Evolutionary conservation across 441 rosid species (phyloP).

Genomic region (Sinapis alba): DNA sequence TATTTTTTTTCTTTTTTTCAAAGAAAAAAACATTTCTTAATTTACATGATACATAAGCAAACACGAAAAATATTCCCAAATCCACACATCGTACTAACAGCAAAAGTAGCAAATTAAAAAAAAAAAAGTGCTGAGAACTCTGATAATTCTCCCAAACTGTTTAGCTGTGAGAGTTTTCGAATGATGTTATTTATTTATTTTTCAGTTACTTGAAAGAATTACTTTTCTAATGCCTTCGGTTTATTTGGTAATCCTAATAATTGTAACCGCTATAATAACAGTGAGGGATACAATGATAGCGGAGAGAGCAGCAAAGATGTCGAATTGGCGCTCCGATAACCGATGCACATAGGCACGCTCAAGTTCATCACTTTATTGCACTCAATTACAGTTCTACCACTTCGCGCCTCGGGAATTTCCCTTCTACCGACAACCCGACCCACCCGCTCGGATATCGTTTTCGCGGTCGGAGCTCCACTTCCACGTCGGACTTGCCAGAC

Average conservation of each 20-base stretch:
- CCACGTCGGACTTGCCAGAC: constrained; percentile 72
- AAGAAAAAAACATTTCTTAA: not conserved
- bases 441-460: constrained; percentile 3
- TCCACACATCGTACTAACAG: constrained; percentile 32
- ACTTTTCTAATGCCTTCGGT: too few species aligned
- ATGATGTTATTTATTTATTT: too few species aligned
- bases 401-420: constrained; percentile 27
- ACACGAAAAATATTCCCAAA: constrained; percentile 11
- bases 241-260: too few species aligned
- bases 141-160: too few species aligned
- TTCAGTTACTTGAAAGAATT: too few species aligned
- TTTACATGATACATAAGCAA: constrained; percentile 31
- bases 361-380: constrained; percentile 52
- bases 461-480: constrained; percentile 40
- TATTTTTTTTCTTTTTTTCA: too few species aligned
- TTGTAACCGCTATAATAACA: too few species aligned
- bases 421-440: constrained; percentile 1
- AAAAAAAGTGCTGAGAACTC: constrained; percentile 4
- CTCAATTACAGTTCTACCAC: not conserved
- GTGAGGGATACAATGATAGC: too few species aligned
- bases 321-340: constrained; percentile 57
- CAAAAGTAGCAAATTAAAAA: constrained; percentile 19
- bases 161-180: too few species aligned
- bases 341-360: constrained; percentile 75
- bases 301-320: too few species aligned